A percentile compares a stretch with the other conserved stretches of the same genome.
Conservation (phyloP, 2,329 filamentous ascomycete genomes). For the Pestalotiopsis sp. region DNA sequence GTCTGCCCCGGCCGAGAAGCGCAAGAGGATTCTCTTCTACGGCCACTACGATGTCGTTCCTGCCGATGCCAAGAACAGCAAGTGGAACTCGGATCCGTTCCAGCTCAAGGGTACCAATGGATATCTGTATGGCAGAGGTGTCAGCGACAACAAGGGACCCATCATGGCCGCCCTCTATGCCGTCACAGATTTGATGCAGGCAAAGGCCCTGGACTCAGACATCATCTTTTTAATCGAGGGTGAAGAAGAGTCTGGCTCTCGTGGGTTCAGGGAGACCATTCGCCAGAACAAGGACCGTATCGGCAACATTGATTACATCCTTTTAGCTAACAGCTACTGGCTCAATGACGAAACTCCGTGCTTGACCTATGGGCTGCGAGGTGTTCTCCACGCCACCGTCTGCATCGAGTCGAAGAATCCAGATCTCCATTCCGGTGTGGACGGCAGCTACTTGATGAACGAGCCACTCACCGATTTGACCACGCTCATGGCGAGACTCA, state of each 20-base stretch:
- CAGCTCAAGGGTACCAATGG: conserved; percentile 87
- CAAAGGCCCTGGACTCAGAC: conserved; percentile 83
- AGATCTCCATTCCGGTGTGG: conserved; percentile 95
- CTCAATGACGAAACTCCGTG: conserved; percentile 94
- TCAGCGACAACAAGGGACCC: conserved; percentile 96
- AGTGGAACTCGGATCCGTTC: conserved; percentile 90
- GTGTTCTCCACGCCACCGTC: conserved; percentile 90
- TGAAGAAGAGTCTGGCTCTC: conserved; percentile 92
- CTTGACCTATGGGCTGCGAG: conserved; percentile 89
- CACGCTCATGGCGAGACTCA: conserved; percentile 77
- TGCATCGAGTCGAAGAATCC: conserved; percentile 84
- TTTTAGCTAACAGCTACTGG: conserved; percentile 98
- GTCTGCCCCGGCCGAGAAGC: conserved; percentile 62
- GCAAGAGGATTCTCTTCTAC: conserved; percentile 93
- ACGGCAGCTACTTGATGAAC: conserved; percentile 86
- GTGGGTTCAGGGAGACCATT: conserved; percentile 86
- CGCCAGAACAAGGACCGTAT: conserved; percentile 80
- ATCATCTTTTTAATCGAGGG: conserved; percentile 95
- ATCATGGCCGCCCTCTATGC: conserved; percentile 93
- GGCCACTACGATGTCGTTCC: conserved; percentile 98
- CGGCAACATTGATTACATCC: conserved; percentile 89
- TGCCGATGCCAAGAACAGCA: conserved; percentile 78
- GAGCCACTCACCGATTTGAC: conserved; percentile 93
- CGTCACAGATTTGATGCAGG: conserved; percentile 83
- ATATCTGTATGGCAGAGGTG: conserved; percentile 93